Evolutionary conservation across 2,329 filamentous ascomycete genomes (phyloP).

Genomic region (Aspergillus floridensis): DNA sequence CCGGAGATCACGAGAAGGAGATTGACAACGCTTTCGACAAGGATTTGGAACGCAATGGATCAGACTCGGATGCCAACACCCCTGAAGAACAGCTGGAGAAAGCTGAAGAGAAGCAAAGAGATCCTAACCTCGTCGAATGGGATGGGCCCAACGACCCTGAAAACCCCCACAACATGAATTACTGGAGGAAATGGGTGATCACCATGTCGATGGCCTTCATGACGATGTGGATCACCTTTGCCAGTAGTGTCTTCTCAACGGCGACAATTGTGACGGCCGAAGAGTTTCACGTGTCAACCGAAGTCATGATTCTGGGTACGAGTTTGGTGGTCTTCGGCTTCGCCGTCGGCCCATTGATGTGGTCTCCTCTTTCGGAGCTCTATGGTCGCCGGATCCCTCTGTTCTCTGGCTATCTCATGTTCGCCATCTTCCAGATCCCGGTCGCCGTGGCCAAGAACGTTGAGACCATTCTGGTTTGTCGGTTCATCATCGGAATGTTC

Average conservation of each 20-base stretch:
- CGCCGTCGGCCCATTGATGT: slow-evolving; percentile 53
- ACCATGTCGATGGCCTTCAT: slow-evolving; percentile 29
- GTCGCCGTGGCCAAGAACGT: slow-evolving; percentile 55
- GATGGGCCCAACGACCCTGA: slow-evolving; percentile 34
- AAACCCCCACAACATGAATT: slow-evolving; percentile 31
- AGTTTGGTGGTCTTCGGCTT: slow-evolving; percentile 50
- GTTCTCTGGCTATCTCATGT: slow-evolving; percentile 49
- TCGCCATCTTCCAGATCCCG: slow-evolving; percentile 56
- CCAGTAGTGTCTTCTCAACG: slow-evolving; percentile 47
- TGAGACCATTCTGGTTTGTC: slow-evolving; percentile 53
- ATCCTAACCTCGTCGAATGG: slow-evolving; percentile 34
- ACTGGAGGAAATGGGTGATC: slow-evolving; percentile 41
- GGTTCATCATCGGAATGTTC: slow-evolving; percentile 56
- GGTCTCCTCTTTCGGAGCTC: slow-evolving; percentile 47
- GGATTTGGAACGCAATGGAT: slow-evolving; percentile 12
- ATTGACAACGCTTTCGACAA: neutral
- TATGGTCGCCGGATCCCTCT: slow-evolving; percentile 52
- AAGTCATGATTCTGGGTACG: slow-evolving; percentile 43
- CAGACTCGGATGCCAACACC: slow-evolving; percentile 12
- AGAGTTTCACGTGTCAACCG: slow-evolving; percentile 44
- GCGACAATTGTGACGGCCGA: slow-evolving; percentile 41
- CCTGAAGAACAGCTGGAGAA: slow-evolving; percentile 7
- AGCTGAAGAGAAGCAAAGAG: slow-evolving; percentile 14
- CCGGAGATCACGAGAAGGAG: slow-evolving; percentile 9
- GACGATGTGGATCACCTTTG: slow-evolving; percentile 49